Conservation (phyloP, 106 monocot species). For the Allium cepa region DNA sequence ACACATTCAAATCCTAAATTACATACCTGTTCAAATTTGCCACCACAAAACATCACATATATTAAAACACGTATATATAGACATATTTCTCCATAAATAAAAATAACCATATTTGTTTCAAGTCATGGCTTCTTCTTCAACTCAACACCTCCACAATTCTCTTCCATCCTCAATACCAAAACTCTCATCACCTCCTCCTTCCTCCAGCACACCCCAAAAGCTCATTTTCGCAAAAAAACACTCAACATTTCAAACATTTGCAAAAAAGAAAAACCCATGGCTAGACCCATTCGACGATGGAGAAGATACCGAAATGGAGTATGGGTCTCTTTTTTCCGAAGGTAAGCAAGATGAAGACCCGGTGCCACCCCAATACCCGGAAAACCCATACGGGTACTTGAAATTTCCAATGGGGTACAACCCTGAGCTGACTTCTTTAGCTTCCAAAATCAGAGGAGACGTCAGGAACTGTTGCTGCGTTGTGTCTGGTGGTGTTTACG, state of each 20-base stretch:
- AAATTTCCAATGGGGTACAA: slow-evolving; percentile 76
- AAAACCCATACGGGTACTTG: slow-evolving; percentile 79
- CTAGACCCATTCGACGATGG: slow-evolving; percentile 92
- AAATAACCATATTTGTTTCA: too few species aligned
- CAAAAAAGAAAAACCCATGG: slow-evolving; percentile 90
- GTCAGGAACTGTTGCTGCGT: slow-evolving; percentile 79
- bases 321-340: slow-evolving; percentile 42
- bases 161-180: slow-evolving; percentile 7
- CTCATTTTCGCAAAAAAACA: not conserved
- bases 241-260: slow-evolving; percentile 4
- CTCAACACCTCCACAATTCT: not conserved
- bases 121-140: not conserved
- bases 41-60: too few species aligned
- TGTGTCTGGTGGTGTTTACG: slow-evolving; percentile 76
- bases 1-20: too few species aligned
- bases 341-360: slow-evolving; percentile 94
- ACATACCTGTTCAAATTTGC: too few species aligned
- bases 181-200: slow-evolving; percentile 2
- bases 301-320: slow-evolving; percentile 55
- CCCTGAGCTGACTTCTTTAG: slow-evolving; percentile 57
- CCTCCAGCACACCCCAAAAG: not conserved
- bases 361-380: slow-evolving; percentile 56
- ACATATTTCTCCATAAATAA: too few species aligned
- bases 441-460: slow-evolving; percentile 67
- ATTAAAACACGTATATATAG: too few species aligned